Evolutionary conservation across 176 grass and related monocot genomes (phyloP), one percentile per base, ranked within the genome.

Genomic region (Oryza glaberrima): DNA sequence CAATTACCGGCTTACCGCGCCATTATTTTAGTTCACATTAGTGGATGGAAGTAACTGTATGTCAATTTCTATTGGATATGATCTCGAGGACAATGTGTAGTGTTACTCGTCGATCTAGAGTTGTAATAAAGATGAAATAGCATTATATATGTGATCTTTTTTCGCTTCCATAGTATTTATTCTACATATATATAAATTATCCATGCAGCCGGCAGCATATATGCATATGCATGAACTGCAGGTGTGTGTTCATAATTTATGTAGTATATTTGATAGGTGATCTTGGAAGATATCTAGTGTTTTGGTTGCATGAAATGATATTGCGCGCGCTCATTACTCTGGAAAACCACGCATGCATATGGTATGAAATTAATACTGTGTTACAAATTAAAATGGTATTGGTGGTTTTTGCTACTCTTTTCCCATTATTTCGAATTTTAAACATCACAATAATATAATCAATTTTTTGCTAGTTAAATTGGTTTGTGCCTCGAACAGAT

Each of bases 71-170:
- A 10, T 44, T 76, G 38, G 44, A 76, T 81, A 76, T 67, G 9
- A 36, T 73, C 28, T 15, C 15, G 54, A 6, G 73, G 73, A 68
- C 78, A 63, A 22, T 5, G n/a, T 82, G 67, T 72, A 77, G 78
- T 54, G 60, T 78, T 77, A 86, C 73, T 78, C 45, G 7, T 66
- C 19, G 54, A n/a, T 58, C 66, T 86, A 67, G 46, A 66, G 17
- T 72, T 78, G 78, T 67, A 91, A 91, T 87, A 90, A 90, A 87
- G 20, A 43, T 86, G 78, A 69, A 69, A 73, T 74, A 66, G 32
- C 32, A 20, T 12, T 74, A 36, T 67, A 68, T 68, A 17, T 73
- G 40, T 76, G 23, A 41, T 77, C 58, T 34, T 66, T 65, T 65
- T 66, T 38, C 10, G 10, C 10, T 5, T 25, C 72, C 19, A 11